phyloP scores from a whole-genome alignment of 75 land plant species.

The Picea sitchensis region DNA sequence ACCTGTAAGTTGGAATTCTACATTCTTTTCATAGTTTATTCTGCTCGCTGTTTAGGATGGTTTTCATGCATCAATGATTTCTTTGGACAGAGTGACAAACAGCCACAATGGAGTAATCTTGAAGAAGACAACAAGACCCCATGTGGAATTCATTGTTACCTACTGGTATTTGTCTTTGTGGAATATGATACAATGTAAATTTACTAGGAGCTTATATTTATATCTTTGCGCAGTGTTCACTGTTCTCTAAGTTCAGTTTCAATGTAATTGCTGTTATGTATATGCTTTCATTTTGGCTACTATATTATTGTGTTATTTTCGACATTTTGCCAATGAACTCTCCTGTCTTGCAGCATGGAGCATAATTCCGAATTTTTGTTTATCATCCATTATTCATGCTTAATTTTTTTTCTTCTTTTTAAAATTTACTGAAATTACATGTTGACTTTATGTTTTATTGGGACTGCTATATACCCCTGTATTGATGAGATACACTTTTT shows the following conservation, averaged over 20 bases:
- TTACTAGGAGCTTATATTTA: neutral
- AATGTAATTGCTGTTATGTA: neutral
- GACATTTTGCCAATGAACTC: neutral
- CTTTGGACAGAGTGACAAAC: slow-evolving; percentile 79
- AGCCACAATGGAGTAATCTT: slow-evolving; percentile 33
- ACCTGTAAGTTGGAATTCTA: slow-evolving; percentile 57
- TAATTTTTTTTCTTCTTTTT: neutral
- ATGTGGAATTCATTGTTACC: slow-evolving; percentile 75
- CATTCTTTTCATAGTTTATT: neutral
- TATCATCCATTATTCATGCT: neutral
- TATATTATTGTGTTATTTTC: neutral
- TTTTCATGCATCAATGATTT: neutral
- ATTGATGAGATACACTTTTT: neutral
- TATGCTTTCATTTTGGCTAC: neutral
- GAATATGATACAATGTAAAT: neutral
- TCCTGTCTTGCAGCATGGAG: neutral
- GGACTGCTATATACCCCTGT: neutral
- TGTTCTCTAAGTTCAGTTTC: neutral
- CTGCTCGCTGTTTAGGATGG: neutral
- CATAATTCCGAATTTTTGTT: neutral
- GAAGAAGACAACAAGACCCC: slow-evolving; percentile 56
- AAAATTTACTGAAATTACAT: neutral
- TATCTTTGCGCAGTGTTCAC: neutral
- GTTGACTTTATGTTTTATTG: neutral
- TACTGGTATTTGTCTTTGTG: slow-evolving; percentile 39